These are phyloP conservation scores for Ambrosia trifida DNA, from an alignment of 129 eudicot species.

Conservation along the genomic window DNA sequence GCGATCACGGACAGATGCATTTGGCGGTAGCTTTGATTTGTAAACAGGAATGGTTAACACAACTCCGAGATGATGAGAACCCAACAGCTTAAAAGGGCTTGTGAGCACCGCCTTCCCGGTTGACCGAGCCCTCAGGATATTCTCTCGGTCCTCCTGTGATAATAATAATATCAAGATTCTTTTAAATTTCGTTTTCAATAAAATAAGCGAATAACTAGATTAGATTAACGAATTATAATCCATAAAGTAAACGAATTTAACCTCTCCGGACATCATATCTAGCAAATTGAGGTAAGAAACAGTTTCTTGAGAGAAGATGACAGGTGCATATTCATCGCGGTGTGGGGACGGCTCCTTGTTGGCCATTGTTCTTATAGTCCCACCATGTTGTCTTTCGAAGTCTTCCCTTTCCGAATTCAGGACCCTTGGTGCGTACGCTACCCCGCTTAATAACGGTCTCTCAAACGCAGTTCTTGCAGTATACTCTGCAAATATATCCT, in stretches of 20 bases:
- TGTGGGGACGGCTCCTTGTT: conserved; percentile 71
- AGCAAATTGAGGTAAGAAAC: conserved; percentile 72
- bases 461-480: conserved; percentile 86
- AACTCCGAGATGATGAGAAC: conserved; percentile 88
- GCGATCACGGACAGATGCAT: conserved; percentile 64
- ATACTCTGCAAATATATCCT: conserved; percentile 89
- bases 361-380: conserved; percentile 79
- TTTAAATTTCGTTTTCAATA: background rate
- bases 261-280: conserved; percentile 98
- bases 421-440: conserved; percentile 75
- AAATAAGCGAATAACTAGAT: conserved; percentile 6
- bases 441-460: conserved; percentile 81
- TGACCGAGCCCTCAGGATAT: conserved; percentile 79
- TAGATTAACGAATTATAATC: background rate
- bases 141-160: conserved; percentile 77
- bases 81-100: conserved; percentile 66
- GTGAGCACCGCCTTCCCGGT: conserved; percentile 91
- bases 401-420: conserved; percentile 63
- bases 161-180: conserved; percentile 12
- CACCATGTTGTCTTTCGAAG: conserved; percentile 70
- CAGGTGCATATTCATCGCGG: conserved; percentile 84
- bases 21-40: conserved; percentile 57
- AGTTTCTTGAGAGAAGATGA: conserved; percentile 84
- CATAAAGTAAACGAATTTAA: conserved; percentile 31
- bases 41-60: conserved; percentile 85